A percentile compares a stretch with the other conserved stretches of the same genome.
Evolutionary conservation across 2,329 filamentous ascomycete genomes (phyloP).

Genomic region (Chrysoporthe deuterocubensis): DNA sequence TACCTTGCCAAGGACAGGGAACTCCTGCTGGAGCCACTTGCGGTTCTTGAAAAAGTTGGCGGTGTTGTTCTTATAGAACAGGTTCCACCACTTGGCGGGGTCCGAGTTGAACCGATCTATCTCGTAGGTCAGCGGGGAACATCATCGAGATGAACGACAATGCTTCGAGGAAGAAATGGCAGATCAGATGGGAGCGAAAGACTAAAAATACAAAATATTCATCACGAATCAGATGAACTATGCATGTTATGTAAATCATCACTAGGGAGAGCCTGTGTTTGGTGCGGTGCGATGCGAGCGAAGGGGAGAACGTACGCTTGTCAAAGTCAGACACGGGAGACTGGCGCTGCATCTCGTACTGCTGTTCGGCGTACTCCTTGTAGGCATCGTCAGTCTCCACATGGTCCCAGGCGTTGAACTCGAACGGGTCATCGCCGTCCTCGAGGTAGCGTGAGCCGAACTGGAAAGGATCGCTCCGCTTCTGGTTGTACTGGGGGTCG

Average conservation of each 20-base stretch:
- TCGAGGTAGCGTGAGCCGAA: constrained; percentile 89
- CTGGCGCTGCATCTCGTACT: constrained; percentile 83
- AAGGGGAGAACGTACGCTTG: constrained; percentile 62
- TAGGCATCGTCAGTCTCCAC: constrained; percentile 91
- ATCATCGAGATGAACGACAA: constrained; percentile 19
- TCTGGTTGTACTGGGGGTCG: constrained; percentile 73
- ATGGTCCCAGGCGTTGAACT: constrained; percentile 99
- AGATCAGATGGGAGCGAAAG: constrained; percentile 77
- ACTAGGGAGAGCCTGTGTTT: constrained; percentile 37
- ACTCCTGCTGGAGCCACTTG: constrained; percentile 97
- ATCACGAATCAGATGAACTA: constrained; percentile 75
- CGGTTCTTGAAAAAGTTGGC: constrained; percentile 98
- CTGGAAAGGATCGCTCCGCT: constrained; percentile 90
- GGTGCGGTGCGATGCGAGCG: constrained; percentile 14
- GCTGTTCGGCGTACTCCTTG: constrained; percentile 80
- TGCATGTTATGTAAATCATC: constrained; percentile 63
- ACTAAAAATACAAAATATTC: constrained; percentile 62
- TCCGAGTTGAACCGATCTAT: constrained; percentile 82
- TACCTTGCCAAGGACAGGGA: constrained; percentile 81
- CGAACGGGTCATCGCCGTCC: constrained; percentile 86
- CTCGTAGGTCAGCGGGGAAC: constrained; percentile 44
- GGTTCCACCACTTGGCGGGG: constrained; percentile 96
- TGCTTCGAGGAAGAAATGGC: neutral
- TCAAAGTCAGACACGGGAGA: constrained; percentile 93
- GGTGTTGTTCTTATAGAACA: constrained; percentile 97